These are phyloP conservation scores for Yamadazyma sp. DNA, from an alignment of 1,139 yeast species.

Conservation along the genomic window DNA sequence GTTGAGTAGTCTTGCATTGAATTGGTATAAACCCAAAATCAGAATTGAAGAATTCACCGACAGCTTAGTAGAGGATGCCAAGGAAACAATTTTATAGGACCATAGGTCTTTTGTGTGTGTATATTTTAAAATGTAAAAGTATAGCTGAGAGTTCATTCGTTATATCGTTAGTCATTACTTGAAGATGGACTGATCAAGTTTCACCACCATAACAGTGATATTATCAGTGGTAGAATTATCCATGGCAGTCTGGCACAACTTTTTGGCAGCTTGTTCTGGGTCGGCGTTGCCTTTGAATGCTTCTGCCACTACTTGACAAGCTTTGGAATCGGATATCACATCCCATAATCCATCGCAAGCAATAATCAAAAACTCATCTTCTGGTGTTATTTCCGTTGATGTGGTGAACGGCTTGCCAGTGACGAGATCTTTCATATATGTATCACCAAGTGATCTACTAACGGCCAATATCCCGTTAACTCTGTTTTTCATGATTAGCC, in stretches of 20 bases:
- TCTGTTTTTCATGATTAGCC: slow-evolving; percentile 83
- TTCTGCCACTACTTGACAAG: slow-evolving; percentile 67
- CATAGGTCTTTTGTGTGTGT: no score
- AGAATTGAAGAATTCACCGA: background rate
- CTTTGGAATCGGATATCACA: slow-evolving; percentile 77
- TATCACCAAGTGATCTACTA: slow-evolving; percentile 92
- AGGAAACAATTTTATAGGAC: background rate
- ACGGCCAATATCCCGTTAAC: slow-evolving; percentile 97
- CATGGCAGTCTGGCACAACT: slow-evolving; percentile 74
- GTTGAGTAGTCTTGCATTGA: slow-evolving; percentile 52
- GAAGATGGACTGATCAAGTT: slow-evolving; percentile 37
- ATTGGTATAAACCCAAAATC: slow-evolving; percentile 41
- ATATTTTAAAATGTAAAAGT: background rate
- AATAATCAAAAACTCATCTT: slow-evolving; percentile 73
- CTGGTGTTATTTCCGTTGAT: slow-evolving; percentile 64
- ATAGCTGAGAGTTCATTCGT: no score
- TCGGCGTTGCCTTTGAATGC: slow-evolving; percentile 26
- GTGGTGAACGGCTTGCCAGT: slow-evolving; percentile 93
- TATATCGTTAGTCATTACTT: slow-evolving; percentile 1
- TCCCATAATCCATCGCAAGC: slow-evolving; percentile 98
- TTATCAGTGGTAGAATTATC: slow-evolving; percentile 85
- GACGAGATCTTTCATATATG: slow-evolving; percentile 85
- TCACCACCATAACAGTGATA: slow-evolving; percentile 86
- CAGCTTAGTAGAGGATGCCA: slow-evolving; percentile 1
- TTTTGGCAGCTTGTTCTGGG: slow-evolving; percentile 68